Percentiles rank a stretch among this genome's conserved stretches.
Conservation (phyloP, 331 rosid genomes). For the Pyracantha coccinea region DNA sequence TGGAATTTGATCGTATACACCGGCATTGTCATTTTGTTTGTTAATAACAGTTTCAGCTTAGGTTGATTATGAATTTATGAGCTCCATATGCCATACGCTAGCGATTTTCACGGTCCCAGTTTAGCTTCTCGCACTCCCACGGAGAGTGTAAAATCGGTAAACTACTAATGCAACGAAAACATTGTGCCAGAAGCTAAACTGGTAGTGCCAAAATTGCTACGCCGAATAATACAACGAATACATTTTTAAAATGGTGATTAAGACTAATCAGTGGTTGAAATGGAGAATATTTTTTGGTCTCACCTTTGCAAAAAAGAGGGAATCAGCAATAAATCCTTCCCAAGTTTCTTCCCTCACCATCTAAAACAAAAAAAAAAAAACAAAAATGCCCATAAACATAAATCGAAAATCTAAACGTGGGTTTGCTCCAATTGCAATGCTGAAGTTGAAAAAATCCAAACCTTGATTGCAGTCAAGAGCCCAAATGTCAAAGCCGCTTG, state of each 20-base stretch:
- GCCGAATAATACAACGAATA: too few relatives aligned
- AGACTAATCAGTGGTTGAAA: neutral
- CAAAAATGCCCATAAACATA: neutral
- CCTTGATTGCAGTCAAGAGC: conserved; percentile 64
- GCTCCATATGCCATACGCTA: too few relatives aligned
- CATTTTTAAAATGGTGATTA: neutral
- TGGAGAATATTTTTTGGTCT: neutral
- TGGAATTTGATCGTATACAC: neutral
- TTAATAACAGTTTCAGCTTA: neutral
- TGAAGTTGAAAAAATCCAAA: neutral
- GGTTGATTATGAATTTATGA: neutral
- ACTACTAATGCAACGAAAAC: too few relatives aligned
- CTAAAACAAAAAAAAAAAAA: conserved; percentile 28
- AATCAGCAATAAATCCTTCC: conserved; percentile 69
- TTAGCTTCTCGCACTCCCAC: too few relatives aligned
- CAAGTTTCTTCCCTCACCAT: conserved; percentile 71
- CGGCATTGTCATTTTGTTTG: neutral
- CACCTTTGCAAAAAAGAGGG: conserved; percentile 75
- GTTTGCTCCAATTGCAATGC: neutral
- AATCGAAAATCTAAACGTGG: neutral
- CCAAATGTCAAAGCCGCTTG: conserved; percentile 57
- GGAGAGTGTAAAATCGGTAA: too few relatives aligned
- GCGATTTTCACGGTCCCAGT: too few relatives aligned
- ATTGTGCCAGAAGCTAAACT: neutral
- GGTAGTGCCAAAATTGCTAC: neutral